A percentile compares a stretch with the other conserved stretches of the same genome.
Evolutionary conservation across 345 rosid genomes (phyloP).

Genomic region (Lepidium africanum): DNA sequence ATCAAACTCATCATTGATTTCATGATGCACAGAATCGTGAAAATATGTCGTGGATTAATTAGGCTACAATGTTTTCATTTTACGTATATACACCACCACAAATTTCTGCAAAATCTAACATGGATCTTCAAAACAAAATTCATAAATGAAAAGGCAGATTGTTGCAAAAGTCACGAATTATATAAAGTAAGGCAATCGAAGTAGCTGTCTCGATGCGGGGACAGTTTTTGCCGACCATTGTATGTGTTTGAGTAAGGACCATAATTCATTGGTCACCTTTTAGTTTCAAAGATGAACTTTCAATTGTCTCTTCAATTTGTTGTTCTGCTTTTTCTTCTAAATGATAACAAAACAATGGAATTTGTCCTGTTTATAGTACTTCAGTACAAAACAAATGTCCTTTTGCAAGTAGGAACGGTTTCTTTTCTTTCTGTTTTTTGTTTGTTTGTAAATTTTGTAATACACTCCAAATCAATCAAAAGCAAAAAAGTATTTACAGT

Average conservation of each 20-base stretch:
- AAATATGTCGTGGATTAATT: too few relatives aligned
- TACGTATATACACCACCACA: too few relatives aligned
- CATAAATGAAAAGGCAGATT: slow-evolving; percentile 13
- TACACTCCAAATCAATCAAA: neutral
- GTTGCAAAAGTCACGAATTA: neutral
- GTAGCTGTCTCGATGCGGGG: slow-evolving; percentile 16
- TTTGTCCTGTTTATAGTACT: neutral
- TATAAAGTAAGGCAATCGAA: slow-evolving; percentile 9
- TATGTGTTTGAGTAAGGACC: slow-evolving; percentile 3
- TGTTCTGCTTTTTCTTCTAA: neutral
- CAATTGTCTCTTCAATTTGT: slow-evolving; percentile 14
- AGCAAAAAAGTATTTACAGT: neutral
- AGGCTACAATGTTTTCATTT: too few relatives aligned
- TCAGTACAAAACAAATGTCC: neutral
- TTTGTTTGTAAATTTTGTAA: neutral
- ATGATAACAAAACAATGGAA: neutral
- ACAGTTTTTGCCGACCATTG: slow-evolving; percentile 30
- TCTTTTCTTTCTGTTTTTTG: neutral
- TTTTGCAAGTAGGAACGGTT: neutral
- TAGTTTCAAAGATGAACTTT: neutral
- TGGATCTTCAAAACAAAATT: slow-evolving; percentile 14
- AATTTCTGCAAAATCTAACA: too few relatives aligned
- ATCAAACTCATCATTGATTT: too few relatives aligned
- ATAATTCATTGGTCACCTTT: slow-evolving; percentile 15
- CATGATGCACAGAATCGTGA: too few relatives aligned